Conservation (phyloP, 768 basidiomycete genomes). For the Lactifluus piperatus region DNA sequence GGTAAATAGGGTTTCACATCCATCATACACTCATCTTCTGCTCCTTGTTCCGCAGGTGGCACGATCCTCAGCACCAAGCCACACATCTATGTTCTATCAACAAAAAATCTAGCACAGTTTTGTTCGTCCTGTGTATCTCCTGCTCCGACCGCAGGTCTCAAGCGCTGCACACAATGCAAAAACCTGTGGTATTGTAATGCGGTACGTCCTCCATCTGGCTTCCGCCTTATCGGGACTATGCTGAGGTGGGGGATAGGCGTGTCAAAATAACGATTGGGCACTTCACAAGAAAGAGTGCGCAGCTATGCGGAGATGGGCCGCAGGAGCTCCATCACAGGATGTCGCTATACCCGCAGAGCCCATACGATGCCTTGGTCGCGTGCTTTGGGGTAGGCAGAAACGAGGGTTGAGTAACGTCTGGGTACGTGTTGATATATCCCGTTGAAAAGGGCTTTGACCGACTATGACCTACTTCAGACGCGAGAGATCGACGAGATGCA, state of each 20-base stretch:
- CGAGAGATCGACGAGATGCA: constrained; percentile 62
- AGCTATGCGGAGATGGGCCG: constrained; percentile 52
- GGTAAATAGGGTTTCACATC: constrained; percentile 4
- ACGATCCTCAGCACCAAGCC: constrained; percentile 50
- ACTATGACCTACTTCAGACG: constrained; percentile 32
- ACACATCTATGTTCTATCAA: constrained; percentile 57
- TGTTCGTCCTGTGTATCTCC: constrained; percentile 62
- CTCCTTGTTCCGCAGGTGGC: constrained; percentile 38
- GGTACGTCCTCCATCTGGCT: constrained; percentile 34
- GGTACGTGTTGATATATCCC: constrained; percentile 34
- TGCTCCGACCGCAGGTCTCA: constrained; percentile 34
- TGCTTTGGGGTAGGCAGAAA: constrained; percentile 58
- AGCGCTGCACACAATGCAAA: constrained; percentile 69
- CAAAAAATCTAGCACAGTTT: constrained; percentile 44
- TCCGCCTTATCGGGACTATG: neutral
- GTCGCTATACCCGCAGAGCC: constrained; percentile 62
- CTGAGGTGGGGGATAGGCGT: constrained; percentile 34
- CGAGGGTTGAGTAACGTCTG: constrained; percentile 44
- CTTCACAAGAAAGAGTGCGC: constrained; percentile 73
- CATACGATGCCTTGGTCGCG: constrained; percentile 66
- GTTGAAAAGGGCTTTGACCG: neutral
- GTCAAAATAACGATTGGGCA: constrained; percentile 67
- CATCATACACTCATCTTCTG: neutral
- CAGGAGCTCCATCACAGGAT: constrained; percentile 39
- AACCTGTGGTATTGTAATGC: constrained; percentile 65